Evolutionary conservation across 2,329 filamentous ascomycete genomes (phyloP), one percentile per base, ranked within the genome.

Genomic region (Aspergillus sergii): DNA sequence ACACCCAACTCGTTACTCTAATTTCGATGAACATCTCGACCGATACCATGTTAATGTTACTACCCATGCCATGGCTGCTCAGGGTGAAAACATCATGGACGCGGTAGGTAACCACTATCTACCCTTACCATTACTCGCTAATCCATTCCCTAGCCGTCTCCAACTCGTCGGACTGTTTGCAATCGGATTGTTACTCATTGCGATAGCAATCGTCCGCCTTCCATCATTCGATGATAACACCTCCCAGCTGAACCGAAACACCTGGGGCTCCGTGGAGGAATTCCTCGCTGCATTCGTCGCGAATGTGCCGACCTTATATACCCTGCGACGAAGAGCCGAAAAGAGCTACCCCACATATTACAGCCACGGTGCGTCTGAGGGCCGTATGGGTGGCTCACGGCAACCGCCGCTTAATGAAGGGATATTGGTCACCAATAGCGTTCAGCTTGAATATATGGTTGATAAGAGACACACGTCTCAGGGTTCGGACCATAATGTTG

Each of bases 31-130:
- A 66, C n/a, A 60, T 62, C 16, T 26, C 36, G 3, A 66, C 64
- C 0, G 63, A 66, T 19, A 36, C 54, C 19, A 57, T 66, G 36
- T 56, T 66, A 5, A 63, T 65, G 19, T 32, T 65, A 1, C 63
- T 66, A 2, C 64, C 64, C 1, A 58, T 66, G 36, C 60, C 60
- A 6, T 66, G 64, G 64, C 46, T 66, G 1, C 14, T 66, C 2
- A 23, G 43, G 11, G 60, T 66, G 1, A 43, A 57, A 16, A 51
- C 45, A 30, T 55, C 63, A 7, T 63, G 63, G 58, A 23, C 19
- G 6, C 59, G 57, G 64, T 66, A 60, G 23, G 41, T 26, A 2
- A n/a, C 2, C 23, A 2, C 5, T 10, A 16, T 3, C 46, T 3
- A 16, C 10, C 5, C 2, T 1, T 3, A 12, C 6, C 0, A 4